Evolutionary conservation across 2,329 filamentous ascomycete species (phyloP).

Genomic region (Ophiostoma angusticollis): DNA sequence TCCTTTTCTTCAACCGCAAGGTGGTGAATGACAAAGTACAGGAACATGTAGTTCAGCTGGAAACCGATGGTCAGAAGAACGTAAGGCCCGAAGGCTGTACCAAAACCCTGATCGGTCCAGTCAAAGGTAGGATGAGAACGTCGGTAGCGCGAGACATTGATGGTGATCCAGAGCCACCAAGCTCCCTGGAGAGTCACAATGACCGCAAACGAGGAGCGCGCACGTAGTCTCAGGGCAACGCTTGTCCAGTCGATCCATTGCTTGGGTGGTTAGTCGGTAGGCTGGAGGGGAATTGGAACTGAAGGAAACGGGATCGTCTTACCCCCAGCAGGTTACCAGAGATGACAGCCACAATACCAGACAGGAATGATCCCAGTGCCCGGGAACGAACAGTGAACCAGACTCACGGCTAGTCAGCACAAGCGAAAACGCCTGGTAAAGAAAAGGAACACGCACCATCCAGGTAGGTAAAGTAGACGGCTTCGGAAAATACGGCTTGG

Average conservation of each 20-base stretch:
- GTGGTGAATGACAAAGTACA: slow-evolving; percentile 60
- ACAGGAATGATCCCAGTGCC: slow-evolving; percentile 58
- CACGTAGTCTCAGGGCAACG: slow-evolving; percentile 39
- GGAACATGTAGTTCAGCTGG: slow-evolving; percentile 60
- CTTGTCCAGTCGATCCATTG: slow-evolving; percentile 45
- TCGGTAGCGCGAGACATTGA: slow-evolving; percentile 49
- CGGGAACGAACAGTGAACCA: slow-evolving; percentile 61
- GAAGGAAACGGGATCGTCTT: slow-evolving; percentile 17
- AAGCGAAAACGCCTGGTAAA: neutral
- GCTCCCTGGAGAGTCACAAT: slow-evolving; percentile 48
- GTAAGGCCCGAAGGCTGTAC: slow-evolving; percentile 52
- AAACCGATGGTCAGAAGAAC: slow-evolving; percentile 55
- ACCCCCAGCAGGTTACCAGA: slow-evolving; percentile 53
- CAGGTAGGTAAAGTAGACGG: slow-evolving; percentile 60
- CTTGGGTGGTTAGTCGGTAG: slow-evolving; percentile 15
- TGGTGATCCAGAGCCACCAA: slow-evolving; percentile 61
- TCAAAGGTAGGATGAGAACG: slow-evolving; percentile 48
- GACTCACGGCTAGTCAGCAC: slow-evolving; percentile 21
- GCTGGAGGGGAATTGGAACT: too few species aligned
- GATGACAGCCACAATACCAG: slow-evolving; percentile 52
- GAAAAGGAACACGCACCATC: slow-evolving; percentile 22
- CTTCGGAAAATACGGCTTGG: slow-evolving; percentile 57
- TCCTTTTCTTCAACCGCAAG: slow-evolving; percentile 48
- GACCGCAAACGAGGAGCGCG: slow-evolving; percentile 39
- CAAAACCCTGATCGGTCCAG: slow-evolving; percentile 52